Conservation (phyloP, 352 stramenopile genomes). For the Phytophthora tubulina region DNA sequence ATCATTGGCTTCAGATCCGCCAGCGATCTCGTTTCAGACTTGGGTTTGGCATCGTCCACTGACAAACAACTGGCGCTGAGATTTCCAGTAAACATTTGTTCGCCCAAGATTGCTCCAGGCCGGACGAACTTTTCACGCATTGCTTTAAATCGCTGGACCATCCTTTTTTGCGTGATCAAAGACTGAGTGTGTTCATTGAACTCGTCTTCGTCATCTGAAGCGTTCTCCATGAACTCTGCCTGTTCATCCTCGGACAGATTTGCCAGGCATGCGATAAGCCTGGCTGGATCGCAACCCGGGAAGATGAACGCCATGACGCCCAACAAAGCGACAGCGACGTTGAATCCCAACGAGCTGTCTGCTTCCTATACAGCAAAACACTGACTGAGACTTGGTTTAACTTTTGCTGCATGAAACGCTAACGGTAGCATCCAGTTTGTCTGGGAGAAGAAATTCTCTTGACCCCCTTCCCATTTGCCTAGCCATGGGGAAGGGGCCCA, state of each 20-base stretch:
- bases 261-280: conserved; percentile 14
- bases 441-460: background rate
- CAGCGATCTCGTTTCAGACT: conserved; percentile 16
- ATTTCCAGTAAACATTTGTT: conserved; percentile 11
- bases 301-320: conserved; percentile 21
- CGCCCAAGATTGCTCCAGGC: conserved; percentile 28
- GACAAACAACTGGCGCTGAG: background rate
- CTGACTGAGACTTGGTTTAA: background rate
- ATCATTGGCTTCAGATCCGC: conserved; percentile 34
- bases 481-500: too few relatives aligned
- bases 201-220: conserved; percentile 1
- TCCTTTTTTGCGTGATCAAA: conserved; percentile 13
- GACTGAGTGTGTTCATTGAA: conserved; percentile 7
- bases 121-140: conserved; percentile 30
- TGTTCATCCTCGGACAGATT: conserved; percentile 12
- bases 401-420: background rate
- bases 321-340: too few relatives aligned
- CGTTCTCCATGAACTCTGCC: conserved; percentile 1
- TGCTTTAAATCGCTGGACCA: conserved; percentile 35
- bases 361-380: background rate
- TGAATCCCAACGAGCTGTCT: background rate
- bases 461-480: background rate
- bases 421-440: background rate
- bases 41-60: conserved; percentile 23
- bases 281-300: conserved; percentile 13